phyloP scores from a whole-genome alignment of 257 asterid genomes.

The Solanum chmielewskii region DNA sequence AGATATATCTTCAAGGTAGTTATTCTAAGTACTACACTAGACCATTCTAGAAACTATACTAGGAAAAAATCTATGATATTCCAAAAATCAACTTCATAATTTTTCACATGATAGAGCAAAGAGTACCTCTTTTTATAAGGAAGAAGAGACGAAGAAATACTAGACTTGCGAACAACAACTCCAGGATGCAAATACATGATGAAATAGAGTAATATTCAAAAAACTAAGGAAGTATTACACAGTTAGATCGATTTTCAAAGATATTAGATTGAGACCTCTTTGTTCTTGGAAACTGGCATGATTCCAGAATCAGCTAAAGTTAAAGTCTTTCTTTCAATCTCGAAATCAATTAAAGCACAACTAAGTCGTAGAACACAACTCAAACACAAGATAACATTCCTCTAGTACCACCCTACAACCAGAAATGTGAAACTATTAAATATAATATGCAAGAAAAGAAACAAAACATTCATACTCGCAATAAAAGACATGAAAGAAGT shows the following conservation, averaged over 20 bases:
- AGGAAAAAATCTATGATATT: no score
- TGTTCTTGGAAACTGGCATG: neutral
- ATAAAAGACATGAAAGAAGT: neutral
- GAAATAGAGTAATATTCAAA: neutral
- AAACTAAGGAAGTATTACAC: neutral
- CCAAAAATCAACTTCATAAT: no score
- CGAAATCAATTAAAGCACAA: neutral
- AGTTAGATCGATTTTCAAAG: neutral
- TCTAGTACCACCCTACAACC: neutral
- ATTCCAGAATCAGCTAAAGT: neutral
- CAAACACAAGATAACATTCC: conserved; percentile 8
- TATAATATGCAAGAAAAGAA: neutral
- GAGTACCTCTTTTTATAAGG: conserved; percentile 65
- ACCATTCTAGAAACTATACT: no score
- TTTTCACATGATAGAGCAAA: no score
- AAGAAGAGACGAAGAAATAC: conserved; percentile 23
- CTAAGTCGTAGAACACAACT: conserved; percentile 11
- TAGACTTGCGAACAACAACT: conserved; percentile 26
- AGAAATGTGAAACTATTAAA: neutral
- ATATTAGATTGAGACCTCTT: neutral
- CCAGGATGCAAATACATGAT: conserved; percentile 28
- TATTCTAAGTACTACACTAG: no score
- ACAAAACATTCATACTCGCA: conserved; percentile 10
- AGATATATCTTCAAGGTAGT: no score
- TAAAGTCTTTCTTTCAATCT: neutral